Evolutionary conservation across 116 monocot genomes (phyloP).

Genomic region (Trichopus zeylanicus): DNA sequence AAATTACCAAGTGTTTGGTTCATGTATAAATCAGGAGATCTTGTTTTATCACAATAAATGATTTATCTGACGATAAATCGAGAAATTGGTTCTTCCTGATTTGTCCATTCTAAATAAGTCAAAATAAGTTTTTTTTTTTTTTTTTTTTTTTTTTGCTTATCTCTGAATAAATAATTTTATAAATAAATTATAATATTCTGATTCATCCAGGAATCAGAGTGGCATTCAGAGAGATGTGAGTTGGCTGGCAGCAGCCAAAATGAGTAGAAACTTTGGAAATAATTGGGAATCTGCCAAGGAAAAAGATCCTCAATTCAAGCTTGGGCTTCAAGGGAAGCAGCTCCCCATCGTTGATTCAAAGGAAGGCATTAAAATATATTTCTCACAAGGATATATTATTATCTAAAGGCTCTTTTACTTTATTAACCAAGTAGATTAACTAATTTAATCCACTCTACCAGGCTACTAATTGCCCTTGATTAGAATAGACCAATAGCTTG

Average conservation of each 20-base stretch:
- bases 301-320: not conserved
- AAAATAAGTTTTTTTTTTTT: too few species aligned
- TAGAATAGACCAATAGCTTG: not conserved
- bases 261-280: constrained; percentile 20
- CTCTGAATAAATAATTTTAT: not conserved
- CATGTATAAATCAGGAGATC: too few species aligned
- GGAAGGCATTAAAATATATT: constrained; percentile 16
- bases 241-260: constrained; percentile 40
- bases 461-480: not conserved
- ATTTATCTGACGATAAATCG: too few species aligned
- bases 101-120: constrained; percentile 7
- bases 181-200: not conserved
- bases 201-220: constrained; percentile 4
- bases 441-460: constrained; percentile 1
- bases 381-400: not conserved
- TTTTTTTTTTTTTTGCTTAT: constrained; percentile 26
- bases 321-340: constrained; percentile 21
- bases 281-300: constrained; percentile 54
- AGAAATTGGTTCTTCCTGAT: too few species aligned
- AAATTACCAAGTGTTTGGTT: too few species aligned
- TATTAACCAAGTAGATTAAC: constrained; percentile 1
- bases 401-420: not conserved
- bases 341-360: constrained; percentile 42
- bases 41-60: too few species aligned
- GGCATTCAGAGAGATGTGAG: constrained; percentile 10